Conservation (phyloP, 768 basidiomycete species). For the Suillus sp. region DNA sequence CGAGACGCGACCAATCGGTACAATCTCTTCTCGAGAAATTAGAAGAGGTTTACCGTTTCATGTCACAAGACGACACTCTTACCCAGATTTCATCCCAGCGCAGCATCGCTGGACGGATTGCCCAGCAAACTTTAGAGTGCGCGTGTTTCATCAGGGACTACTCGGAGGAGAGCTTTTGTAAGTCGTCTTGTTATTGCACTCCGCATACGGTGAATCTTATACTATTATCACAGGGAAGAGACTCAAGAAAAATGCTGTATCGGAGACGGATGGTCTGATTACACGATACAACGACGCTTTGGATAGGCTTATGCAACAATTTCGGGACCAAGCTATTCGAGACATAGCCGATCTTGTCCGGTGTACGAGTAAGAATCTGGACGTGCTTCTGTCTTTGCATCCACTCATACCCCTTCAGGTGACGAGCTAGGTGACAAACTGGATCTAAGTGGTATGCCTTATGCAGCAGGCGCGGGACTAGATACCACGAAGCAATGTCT, state of each 20-base stretch:
- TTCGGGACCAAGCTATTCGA: not conserved
- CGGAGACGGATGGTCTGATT: not conserved
- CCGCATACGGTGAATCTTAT: not conserved
- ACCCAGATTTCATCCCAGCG: not conserved
- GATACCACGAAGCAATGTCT: constrained; percentile 16
- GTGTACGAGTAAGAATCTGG: not conserved
- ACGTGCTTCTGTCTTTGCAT: not conserved
- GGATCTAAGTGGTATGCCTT: constrained; percentile 7
- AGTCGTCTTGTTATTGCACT: not conserved
- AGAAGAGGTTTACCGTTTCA: constrained; percentile 1
- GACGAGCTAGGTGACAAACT: not conserved
- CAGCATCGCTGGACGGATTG: constrained; percentile 9
- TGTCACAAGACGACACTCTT: constrained; percentile 3
- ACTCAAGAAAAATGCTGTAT: not conserved
- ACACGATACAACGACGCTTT: not conserved
- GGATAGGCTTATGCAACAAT: constrained; percentile 7
- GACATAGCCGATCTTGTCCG: not conserved
- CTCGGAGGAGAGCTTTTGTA: constrained; percentile 25
- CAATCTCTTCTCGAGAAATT: constrained; percentile 2
- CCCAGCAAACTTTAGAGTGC: constrained; percentile 28
- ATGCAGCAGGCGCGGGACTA: constrained; percentile 3
- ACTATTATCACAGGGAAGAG: not conserved
- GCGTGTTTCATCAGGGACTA: constrained; percentile 32
- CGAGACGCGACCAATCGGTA: constrained; percentile 6
- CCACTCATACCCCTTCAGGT: not conserved